Conservation (phyloP, 805 yeast species). For the Kodamaea kakaduensis region DNA sequence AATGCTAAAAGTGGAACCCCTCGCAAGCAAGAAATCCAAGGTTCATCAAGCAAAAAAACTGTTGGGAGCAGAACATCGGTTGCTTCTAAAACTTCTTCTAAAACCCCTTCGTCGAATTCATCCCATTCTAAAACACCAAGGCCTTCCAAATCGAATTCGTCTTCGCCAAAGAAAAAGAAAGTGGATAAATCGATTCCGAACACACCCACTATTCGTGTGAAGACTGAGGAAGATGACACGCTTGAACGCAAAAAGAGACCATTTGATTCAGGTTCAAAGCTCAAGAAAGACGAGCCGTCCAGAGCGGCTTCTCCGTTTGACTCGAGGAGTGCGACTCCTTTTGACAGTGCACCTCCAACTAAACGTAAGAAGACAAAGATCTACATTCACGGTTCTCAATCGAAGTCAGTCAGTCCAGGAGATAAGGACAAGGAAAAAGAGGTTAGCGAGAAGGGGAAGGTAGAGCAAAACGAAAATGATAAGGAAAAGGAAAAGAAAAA, state of each 20-base stretch:
- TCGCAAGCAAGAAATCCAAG: too few species aligned
- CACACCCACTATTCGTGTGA: conserved; percentile 1
- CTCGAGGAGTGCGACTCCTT: conserved; percentile 18
- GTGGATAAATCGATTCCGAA: too few species aligned
- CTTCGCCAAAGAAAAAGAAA: too few species aligned
- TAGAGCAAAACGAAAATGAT: conserved; percentile 2
- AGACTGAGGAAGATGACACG: conserved; percentile 1
- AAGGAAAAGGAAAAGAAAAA: not conserved
- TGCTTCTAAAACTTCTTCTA: too few species aligned
- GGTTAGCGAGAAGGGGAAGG: conserved; percentile 4
- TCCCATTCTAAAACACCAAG: too few species aligned
- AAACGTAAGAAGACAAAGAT: conserved; percentile 26
- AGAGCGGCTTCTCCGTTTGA: conserved; percentile 3
- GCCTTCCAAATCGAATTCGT: too few species aligned
- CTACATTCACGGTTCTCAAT: conserved; percentile 19
- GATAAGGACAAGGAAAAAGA: not conserved
- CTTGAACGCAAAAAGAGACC: conserved; percentile 1
- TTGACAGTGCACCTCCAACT: conserved; percentile 10
- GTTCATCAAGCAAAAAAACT: too few species aligned
- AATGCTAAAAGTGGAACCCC: too few species aligned
- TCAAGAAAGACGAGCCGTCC: conserved; percentile 10
- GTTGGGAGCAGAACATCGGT: too few species aligned
- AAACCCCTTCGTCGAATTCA: too few species aligned
- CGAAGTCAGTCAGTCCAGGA: conserved; percentile 4
- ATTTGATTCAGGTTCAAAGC: conserved; percentile 4